A percentile compares a stretch with the other conserved stretches of the same genome.
Evolutionary conservation across 371 early-diverging fungal genomes (phyloP).

Genomic region (Syncephalastrum contaminatum): DNA sequence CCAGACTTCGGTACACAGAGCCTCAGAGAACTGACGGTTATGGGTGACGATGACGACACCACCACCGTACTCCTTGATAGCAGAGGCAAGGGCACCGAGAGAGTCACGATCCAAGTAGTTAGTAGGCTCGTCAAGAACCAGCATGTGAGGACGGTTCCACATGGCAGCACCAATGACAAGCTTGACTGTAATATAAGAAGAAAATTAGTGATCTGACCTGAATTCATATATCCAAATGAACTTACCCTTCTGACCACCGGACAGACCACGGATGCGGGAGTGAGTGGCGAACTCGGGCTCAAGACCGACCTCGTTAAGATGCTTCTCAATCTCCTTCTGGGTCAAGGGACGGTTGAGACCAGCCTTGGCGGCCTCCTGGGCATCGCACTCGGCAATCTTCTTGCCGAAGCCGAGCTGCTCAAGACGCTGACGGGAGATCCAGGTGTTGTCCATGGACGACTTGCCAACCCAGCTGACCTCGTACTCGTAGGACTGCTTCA

Average conservation of each 20-base stretch:
- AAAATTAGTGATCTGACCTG: too few relatives aligned
- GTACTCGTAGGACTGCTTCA: conserved; percentile 68
- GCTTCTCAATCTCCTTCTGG: conserved; percentile 66
- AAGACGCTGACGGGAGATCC: conserved; percentile 72
- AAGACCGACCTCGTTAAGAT: conserved; percentile 67
- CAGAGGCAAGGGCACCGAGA: conserved; percentile 69
- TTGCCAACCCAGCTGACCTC: conserved; percentile 63
- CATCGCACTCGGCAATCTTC: conserved; percentile 65
- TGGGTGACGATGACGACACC: conserved; percentile 78
- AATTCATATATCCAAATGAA: too few relatives aligned
- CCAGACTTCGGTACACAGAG: conserved; percentile 71
- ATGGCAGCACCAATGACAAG: conserved; percentile 82
- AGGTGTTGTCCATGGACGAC: conserved; percentile 62
- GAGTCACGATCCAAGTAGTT: conserved; percentile 80
- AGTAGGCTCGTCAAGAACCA: conserved; percentile 90
- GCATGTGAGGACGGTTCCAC: conserved; percentile 84
- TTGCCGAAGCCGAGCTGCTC: conserved; percentile 69
- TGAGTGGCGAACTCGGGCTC: conserved; percentile 77
- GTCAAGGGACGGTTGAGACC: conserved; percentile 66
- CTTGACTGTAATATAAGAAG: conserved; percentile 40
- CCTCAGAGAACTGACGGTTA: conserved; percentile 71
- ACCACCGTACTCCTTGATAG: conserved; percentile 69
- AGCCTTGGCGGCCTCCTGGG: conserved; percentile 62
- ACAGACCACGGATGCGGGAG: conserved; percentile 81
- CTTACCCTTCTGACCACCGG: conserved; percentile 85